phyloP scores from a whole-genome alignment of 2,329 filamentous ascomycete genomes.

The Grosmannia clavigera region DNA sequence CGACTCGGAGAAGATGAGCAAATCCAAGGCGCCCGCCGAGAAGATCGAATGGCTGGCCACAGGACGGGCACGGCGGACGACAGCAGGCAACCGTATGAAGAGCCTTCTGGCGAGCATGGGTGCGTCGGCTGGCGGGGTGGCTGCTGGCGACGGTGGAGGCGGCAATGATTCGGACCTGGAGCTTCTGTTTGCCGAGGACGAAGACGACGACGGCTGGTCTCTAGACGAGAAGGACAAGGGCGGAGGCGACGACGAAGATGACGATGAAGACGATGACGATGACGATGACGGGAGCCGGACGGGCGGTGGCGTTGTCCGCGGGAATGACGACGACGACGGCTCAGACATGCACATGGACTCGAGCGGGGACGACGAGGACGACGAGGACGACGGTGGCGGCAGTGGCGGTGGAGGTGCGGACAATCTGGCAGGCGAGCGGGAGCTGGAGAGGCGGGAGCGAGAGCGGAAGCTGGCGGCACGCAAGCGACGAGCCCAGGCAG shows the following conservation, averaged over 20 bases:
- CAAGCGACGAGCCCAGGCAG: conserved; percentile 72
- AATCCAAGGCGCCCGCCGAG: background rate
- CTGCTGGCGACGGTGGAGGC: background rate
- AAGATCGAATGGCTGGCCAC: conserved; percentile 59
- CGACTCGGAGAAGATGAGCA: background rate
- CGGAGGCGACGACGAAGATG: conserved; percentile 73
- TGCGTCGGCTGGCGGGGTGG: conserved; percentile 23
- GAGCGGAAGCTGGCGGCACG: conserved; percentile 53
- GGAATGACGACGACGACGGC: conserved; percentile 49
- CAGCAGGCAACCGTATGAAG: conserved; percentile 74
- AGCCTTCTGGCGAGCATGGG: conserved; percentile 64
- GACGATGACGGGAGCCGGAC: conserved; percentile 28
- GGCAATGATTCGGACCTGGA: conserved; percentile 51
- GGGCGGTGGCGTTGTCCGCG: background rate
- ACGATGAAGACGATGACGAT: conserved; percentile 43
- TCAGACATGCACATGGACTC: conserved; percentile 80
- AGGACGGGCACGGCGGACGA: conserved; percentile 62
- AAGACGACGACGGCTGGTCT: conserved; percentile 55
- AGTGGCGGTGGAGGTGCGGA: conserved; percentile 32
- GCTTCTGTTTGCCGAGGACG: conserved; percentile 63
- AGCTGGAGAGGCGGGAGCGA: conserved; percentile 65
- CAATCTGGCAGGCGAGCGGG: conserved; percentile 76
- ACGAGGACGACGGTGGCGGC: conserved; percentile 42
- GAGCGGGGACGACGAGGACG: conserved; percentile 72
- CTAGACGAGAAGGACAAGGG: conserved; percentile 56